These are phyloP conservation scores for Neostapfia colusana DNA, from an alignment of 176 grass and related monocot genomes.

Conservation along the genomic window DNA sequence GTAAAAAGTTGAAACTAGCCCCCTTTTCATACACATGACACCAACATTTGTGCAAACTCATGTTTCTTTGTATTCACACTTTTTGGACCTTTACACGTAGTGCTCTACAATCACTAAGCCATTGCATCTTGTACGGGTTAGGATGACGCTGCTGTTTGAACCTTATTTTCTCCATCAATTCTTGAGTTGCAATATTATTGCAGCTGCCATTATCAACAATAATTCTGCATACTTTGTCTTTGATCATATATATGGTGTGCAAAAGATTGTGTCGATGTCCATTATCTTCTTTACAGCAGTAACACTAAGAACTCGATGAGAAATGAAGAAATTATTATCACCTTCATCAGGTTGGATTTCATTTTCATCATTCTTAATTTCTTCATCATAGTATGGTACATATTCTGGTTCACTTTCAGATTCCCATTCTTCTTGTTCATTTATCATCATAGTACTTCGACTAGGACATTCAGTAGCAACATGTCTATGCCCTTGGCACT, in stretches of 20 bases:
- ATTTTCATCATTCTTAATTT: no score
- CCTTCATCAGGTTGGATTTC: no score
- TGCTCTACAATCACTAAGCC: not conserved
- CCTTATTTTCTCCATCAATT: not conserved
- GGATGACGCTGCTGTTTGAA: not conserved
- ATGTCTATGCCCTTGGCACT: not conserved
- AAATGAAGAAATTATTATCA: not conserved
- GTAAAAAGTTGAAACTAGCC: no score
- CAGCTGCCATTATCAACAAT: not conserved
- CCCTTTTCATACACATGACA: no score
- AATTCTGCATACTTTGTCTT: not conserved
- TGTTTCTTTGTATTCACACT: no score
- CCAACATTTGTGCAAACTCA: no score
- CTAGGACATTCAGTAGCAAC: not conserved
- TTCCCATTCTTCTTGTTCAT: not conserved
- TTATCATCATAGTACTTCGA: not conserved
- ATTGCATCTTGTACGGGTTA: not conserved
- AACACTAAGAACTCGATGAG: not conserved
- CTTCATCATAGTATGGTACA: no score
- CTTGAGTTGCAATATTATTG: not conserved
- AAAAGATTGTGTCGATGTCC: not conserved
- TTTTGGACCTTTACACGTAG: not conserved
- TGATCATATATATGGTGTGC: not conserved
- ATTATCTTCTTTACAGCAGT: not conserved
- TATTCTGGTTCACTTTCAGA: not conserved